Conservation (phyloP, 2,329 filamentous ascomycete genomes). For the Aspergillus viridinutans region DNA sequence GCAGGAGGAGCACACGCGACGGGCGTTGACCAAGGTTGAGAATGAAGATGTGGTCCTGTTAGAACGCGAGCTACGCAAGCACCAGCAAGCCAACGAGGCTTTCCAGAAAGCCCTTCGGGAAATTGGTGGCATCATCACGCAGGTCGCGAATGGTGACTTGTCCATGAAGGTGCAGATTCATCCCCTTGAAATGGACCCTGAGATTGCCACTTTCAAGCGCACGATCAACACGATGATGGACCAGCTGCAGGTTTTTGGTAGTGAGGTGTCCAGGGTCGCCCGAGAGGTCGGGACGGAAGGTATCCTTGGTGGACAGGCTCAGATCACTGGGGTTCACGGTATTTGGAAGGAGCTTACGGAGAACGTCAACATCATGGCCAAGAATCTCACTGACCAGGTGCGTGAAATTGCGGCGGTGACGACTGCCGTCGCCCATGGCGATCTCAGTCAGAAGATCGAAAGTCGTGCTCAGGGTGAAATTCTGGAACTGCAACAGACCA, state of each 20-base stretch:
- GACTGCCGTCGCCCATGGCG: slow-evolving; percentile 76
- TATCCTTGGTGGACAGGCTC: slow-evolving; percentile 86
- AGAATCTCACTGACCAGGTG: slow-evolving; percentile 78
- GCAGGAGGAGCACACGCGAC: slow-evolving; percentile 80
- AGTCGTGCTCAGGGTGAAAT: slow-evolving; percentile 78
- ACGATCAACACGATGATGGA: slow-evolving; percentile 99
- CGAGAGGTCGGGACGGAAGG: slow-evolving; percentile 96
- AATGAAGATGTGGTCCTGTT: slow-evolving; percentile 82
- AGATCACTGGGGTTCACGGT: slow-evolving; percentile 88
- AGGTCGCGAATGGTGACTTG: slow-evolving; percentile 88
- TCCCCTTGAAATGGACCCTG: slow-evolving; percentile 92
- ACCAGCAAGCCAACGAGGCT: slow-evolving; percentile 95
- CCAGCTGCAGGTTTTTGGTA: slow-evolving; percentile 92
- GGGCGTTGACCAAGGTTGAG: slow-evolving; percentile 76
- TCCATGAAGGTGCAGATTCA: slow-evolving; percentile 97
- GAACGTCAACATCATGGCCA: slow-evolving; percentile 81
- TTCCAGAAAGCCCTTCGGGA: slow-evolving; percentile 97
- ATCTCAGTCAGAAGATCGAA: slow-evolving; percentile 80
- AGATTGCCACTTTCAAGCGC: slow-evolving; percentile 95
- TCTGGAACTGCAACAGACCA: slow-evolving; percentile 75
- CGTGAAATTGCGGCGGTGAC: slow-evolving; percentile 82
- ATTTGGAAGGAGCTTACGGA: slow-evolving; percentile 97
- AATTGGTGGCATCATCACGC: slow-evolving; percentile 95
- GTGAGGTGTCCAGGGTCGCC: slow-evolving; percentile 89
- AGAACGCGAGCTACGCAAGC: slow-evolving; percentile 91